These are phyloP conservation scores for Suaeda aralocaspica DNA, from an alignment of 148 eudicot species.

Conservation along the genomic window DNA sequence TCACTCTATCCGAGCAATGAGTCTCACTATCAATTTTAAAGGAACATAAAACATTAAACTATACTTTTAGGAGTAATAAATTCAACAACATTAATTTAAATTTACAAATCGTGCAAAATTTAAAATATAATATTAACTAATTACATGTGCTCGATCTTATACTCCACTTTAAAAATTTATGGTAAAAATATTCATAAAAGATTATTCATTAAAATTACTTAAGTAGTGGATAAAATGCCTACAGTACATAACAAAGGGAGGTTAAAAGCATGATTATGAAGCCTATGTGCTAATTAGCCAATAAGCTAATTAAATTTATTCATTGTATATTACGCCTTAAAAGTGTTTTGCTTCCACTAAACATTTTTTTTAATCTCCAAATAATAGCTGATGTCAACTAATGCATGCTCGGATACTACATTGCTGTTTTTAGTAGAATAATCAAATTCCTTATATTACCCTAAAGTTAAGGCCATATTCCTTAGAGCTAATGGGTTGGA, in stretches of 20 bases:
- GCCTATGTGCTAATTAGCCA: conserved; percentile 14
- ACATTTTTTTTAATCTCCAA: conserved; percentile 16
- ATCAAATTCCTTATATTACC: too few relatives aligned
- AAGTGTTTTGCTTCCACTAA: conserved; percentile 23
- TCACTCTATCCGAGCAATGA: conserved; percentile 25
- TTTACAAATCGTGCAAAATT: conserved; percentile 1
- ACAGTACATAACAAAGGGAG: conserved; percentile 18
- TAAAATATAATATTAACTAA: neutral
- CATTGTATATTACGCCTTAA: conserved; percentile 22
- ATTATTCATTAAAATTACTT: neutral
- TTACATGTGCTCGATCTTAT: too few relatives aligned
- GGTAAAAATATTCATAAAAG: neutral
- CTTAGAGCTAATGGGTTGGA: too few relatives aligned
- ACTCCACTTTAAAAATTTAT: too few relatives aligned
- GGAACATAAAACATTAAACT: neutral
- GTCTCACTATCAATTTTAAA: neutral
- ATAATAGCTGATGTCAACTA: conserved; percentile 16
- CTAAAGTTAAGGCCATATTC: too few relatives aligned
- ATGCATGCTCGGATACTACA: conserved; percentile 10
- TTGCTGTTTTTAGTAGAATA: too few relatives aligned
- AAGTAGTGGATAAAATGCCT: conserved; percentile 12
- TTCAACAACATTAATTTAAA: neutral
- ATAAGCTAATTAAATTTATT: conserved; percentile 2
- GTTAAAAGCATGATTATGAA: conserved; percentile 23
- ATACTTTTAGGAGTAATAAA: conserved; percentile 6